Base-by-base conservation (phyloP, 1,284 basidiomycete genomes). In the Cryptococcus maquisensis region DNA sequence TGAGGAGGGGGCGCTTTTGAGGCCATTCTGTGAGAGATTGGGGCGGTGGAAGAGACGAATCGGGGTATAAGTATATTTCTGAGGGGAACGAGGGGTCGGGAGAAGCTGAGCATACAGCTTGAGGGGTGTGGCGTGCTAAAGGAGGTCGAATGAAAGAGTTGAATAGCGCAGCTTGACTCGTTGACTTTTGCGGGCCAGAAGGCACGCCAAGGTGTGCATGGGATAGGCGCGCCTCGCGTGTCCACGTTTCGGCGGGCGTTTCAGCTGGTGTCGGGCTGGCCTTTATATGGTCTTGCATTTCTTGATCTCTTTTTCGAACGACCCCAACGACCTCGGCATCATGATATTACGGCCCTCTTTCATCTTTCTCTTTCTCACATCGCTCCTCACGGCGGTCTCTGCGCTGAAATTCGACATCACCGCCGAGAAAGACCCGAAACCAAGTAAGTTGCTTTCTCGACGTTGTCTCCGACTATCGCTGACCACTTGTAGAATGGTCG, bases 381-480 rank as follows among this genome's bases (percentile, higher is more conserved):
- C 60, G 10, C 32, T 67, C 26, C 61, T 59, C 36, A 60, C 55
- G 24, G 47, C 59, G 43, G 63, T 62, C 39, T 52, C 51, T 45
- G 89, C 87, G 47, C 87, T 96, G 78, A 96, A 96, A 78, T 94
- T 96, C 75, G 74, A 81, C 44, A 79, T 94, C 23, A 81, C 78
- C 39, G 84, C 90, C 1, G 81, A 80, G 57, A 81, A 83, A 56
- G 83, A 85, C 65, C 90, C 91, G 0, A 77, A 81, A 42, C 70
- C 82, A 59, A 91, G 74, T 77, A 43, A 61, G 74, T 63, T 16
- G 13, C n/a, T 51, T n/a, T n/a, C n/a, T n/a, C 38, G 16, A 43
- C 37, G 53, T 48, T 2, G 9, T 21, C 10, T 16, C 21, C 43
- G 53, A 26, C 20, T 52, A 9, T n/a, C 10, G 21, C 23, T 15